Percentiles rank a stretch among this genome's conserved stretches.
phyloP scores from a whole-genome alignment of 2,329 filamentous ascomycete genomes.

The Ophiocordyceps camponoti-saundersi region DNA sequence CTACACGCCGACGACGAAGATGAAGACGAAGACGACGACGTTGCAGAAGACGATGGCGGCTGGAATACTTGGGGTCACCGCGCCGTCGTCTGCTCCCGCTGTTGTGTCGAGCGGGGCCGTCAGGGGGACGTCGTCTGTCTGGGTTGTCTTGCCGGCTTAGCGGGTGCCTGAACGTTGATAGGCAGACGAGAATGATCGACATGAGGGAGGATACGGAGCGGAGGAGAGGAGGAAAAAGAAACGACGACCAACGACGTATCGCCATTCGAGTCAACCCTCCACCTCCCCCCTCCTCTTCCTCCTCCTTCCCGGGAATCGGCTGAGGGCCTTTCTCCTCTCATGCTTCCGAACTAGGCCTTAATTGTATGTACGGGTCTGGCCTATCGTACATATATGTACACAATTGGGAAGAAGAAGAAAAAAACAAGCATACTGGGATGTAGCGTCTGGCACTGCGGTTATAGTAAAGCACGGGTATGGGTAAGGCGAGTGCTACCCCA shows the following conservation, averaged over 20 bases:
- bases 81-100: slow-evolving; percentile 45
- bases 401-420: too few species aligned
- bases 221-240: not conserved
- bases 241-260: not conserved
- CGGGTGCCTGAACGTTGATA: slow-evolving; percentile 14
- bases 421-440: too few species aligned
- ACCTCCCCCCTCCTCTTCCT: not conserved
- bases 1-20: not conserved
- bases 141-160: slow-evolving; percentile 36
- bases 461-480: too few species aligned
- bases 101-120: slow-evolving; percentile 46
- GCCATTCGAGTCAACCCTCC: not conserved
- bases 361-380: too few species aligned
- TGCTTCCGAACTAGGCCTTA: too few species aligned
- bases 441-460: too few species aligned
- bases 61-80: slow-evolving; percentile 27
- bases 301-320: not conserved
- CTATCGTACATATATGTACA: not conserved
- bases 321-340: too few species aligned
- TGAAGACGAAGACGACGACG: not conserved
- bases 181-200: not conserved
- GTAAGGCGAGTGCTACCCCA: too few species aligned
- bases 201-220: not conserved
- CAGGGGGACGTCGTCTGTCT: slow-evolving; percentile 52
- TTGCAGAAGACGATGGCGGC: not conserved